Percentiles rank a stretch among this genome's conserved stretches.
phyloP scores from a whole-genome alignment of 202 grass and related monocot genomes.

The Sporobolus alterniflorus region DNA sequence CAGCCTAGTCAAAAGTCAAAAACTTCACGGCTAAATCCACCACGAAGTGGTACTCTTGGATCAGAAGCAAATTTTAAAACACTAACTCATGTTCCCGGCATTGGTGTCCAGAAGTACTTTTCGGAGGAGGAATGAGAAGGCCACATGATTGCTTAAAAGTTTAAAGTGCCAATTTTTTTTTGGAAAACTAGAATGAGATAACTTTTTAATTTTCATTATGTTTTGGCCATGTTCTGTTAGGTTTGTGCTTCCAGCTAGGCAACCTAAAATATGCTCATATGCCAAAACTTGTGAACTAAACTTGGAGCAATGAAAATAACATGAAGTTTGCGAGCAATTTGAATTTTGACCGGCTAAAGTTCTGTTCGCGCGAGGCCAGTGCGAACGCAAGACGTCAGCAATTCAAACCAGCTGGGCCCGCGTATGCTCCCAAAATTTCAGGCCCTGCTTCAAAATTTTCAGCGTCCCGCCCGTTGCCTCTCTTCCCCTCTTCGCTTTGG shows the following conservation, averaged over 20 bases:
- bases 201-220: neutral
- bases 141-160: neutral
- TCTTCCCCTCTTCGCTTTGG: neutral
- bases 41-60: no score
- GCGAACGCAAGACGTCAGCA: neutral
- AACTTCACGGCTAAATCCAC: neutral
- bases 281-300: neutral
- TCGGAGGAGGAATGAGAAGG: no score
- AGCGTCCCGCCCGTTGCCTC: constrained; percentile 16
- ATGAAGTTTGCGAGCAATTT: neutral
- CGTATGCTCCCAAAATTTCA: neutral
- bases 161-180: neutral
- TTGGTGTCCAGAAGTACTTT: neutral
- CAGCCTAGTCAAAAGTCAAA: neutral
- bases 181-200: neutral
- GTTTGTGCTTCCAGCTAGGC: neutral
- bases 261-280: neutral
- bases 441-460: neutral
- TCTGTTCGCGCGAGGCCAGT: neutral
- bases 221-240: neutral
- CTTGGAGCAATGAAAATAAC: neutral
- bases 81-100: neutral
- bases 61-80: neutral
- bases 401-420: constrained; percentile 17
- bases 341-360: neutral